phyloP scores from a whole-genome alignment of 345 rosid species.

The Garcia nutans region DNA sequence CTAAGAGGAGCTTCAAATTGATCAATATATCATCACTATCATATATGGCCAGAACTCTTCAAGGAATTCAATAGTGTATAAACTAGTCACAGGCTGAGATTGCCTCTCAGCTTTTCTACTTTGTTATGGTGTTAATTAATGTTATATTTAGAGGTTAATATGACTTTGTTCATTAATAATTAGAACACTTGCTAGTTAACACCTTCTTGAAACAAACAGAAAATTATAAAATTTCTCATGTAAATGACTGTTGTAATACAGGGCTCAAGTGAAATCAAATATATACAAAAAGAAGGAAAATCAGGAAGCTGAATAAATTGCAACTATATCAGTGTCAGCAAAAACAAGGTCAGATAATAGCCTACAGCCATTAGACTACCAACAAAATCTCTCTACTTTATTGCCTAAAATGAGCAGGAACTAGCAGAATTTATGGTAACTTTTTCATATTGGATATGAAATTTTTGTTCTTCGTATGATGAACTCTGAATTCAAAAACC shows the following conservation, averaged over 20 bases:
- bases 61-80: neutral
- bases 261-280: neutral
- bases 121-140: neutral
- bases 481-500: neutral
- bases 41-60: neutral
- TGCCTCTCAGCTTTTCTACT: neutral
- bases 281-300: neutral
- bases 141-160: neutral
- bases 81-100: neutral
- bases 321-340: neutral
- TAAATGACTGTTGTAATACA: neutral
- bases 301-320: neutral
- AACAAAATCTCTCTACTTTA: neutral
- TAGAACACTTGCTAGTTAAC: neutral
- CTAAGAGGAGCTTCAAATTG: constrained; percentile 37
- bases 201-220: neutral
- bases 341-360: neutral
- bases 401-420: neutral
- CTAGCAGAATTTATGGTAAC: neutral
- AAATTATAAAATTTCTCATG: neutral
- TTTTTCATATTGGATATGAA: neutral
- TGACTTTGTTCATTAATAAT: neutral
- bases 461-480: neutral
- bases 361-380: neutral
- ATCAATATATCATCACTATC: constrained; percentile 13